phyloP scores from a whole-genome alignment of 2,329 filamentous ascomycete genomes.

The Teratosphaeria viscida region DNA sequence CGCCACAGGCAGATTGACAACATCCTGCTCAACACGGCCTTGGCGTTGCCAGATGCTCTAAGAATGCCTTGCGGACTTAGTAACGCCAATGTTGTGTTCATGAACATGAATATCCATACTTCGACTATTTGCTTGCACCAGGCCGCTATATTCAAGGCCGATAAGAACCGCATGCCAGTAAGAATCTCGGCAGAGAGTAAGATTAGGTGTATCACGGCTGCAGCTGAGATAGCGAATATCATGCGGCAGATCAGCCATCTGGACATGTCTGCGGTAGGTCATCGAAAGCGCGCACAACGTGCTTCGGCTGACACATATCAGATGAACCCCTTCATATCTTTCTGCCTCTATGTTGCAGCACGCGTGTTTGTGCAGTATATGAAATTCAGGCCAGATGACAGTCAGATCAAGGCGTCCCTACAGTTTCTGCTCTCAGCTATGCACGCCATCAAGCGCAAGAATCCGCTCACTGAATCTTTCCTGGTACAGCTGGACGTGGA shows the following conservation, averaged over 20 bases:
- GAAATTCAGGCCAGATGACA: slow-evolving; percentile 84
- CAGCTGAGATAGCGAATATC: slow-evolving; percentile 84
- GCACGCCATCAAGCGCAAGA: slow-evolving; percentile 76
- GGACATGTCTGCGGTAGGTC: slow-evolving; percentile 70
- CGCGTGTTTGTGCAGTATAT: slow-evolving; percentile 92
- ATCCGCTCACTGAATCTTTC: slow-evolving; percentile 89
- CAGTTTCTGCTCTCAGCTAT: slow-evolving; percentile 85
- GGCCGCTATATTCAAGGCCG: slow-evolving; percentile 93
- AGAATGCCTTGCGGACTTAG: slow-evolving; percentile 66
- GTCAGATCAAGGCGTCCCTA: slow-evolving; percentile 66
- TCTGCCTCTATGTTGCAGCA: slow-evolving; percentile 91
- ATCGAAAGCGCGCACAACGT: background rate
- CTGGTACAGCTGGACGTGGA: slow-evolving; percentile 88
- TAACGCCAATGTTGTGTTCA: slow-evolving; percentile 79
- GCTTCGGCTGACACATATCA: slow-evolving; percentile 29
- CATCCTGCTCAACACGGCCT: slow-evolving; percentile 74
- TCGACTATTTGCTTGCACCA: slow-evolving; percentile 97
- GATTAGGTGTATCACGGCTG: slow-evolving; percentile 81
- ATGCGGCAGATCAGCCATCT: slow-evolving; percentile 92
- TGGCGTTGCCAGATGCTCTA: slow-evolving; percentile 70
- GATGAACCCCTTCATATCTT: slow-evolving; percentile 94
- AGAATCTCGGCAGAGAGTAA: slow-evolving; percentile 83
- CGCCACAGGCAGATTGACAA: slow-evolving; percentile 83
- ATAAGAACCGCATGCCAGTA: slow-evolving; percentile 69
- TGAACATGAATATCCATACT: slow-evolving; percentile 95